Evolutionary conservation across 1,284 basidiomycete genomes (phyloP).

Genomic region (Sanguinoderma infundibulare): DNA sequence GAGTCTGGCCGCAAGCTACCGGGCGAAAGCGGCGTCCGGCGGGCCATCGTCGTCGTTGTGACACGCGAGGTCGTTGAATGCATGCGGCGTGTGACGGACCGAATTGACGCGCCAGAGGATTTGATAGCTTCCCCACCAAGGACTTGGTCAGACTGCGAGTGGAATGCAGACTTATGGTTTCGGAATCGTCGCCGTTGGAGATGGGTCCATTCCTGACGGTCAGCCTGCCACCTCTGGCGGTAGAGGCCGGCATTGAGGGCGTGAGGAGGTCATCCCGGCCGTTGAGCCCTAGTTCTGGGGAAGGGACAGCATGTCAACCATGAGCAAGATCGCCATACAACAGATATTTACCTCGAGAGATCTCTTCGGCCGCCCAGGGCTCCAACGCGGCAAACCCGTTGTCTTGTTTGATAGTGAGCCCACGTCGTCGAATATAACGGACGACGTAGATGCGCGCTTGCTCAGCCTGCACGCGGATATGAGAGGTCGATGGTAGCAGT

Average conservation of each 20-base stretch:
- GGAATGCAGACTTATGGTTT: slow-evolving; percentile 53
- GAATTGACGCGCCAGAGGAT: slow-evolving; percentile 46
- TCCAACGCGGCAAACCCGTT: slow-evolving; percentile 85
- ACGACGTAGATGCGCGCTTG: slow-evolving; percentile 72
- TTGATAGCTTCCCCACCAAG: slow-evolving; percentile 32
- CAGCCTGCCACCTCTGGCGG: slow-evolving; percentile 22
- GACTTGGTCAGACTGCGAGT: slow-evolving; percentile 55
- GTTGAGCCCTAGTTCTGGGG: slow-evolving; percentile 75
- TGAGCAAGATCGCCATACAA: not conserved
- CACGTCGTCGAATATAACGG: slow-evolving; percentile 67
- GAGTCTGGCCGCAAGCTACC: slow-evolving; percentile 59
- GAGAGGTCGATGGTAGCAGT: slow-evolving; percentile 67
- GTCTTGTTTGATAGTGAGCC: slow-evolving; percentile 78
- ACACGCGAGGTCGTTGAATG: slow-evolving; percentile 37
- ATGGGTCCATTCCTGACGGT: slow-evolving; percentile 25
- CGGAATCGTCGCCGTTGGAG: slow-evolving; percentile 40
- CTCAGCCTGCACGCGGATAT: slow-evolving; percentile 72
- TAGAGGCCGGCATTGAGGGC: slow-evolving; percentile 25
- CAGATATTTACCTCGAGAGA: slow-evolving; percentile 74
- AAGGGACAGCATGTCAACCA: slow-evolving; percentile 1
- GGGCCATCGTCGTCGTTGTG: slow-evolving; percentile 31
- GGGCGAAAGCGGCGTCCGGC: slow-evolving; percentile 31
- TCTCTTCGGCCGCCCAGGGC: slow-evolving; percentile 87
- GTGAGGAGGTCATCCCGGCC: slow-evolving; percentile 71
- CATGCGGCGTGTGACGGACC: slow-evolving; percentile 50